Conservation (phyloP, 768 basidiomycete genomes). For the Psilocybe sp. region DNA sequence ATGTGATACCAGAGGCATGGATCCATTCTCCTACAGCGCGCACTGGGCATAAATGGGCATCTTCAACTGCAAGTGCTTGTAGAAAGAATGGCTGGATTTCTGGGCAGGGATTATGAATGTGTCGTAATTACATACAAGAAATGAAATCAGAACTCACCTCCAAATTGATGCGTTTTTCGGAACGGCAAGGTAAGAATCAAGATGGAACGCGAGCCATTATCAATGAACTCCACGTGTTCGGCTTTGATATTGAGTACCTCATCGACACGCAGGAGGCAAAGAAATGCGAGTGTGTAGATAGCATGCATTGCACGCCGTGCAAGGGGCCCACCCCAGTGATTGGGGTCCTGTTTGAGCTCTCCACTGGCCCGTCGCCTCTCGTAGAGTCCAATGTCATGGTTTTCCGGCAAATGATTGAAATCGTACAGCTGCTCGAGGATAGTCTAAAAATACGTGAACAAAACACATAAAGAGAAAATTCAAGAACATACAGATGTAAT, state of each 20-base stretch:
- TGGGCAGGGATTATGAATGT: not conserved
- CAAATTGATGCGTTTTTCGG: slow-evolving; percentile 8
- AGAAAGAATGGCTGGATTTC: slow-evolving; percentile 17
- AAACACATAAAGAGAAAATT: not conserved
- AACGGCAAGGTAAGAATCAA: not conserved
- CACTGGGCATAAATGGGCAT: slow-evolving; percentile 31
- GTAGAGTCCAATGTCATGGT: not conserved
- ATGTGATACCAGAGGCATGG: slow-evolving; percentile 6
- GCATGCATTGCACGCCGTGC: slow-evolving; percentile 22
- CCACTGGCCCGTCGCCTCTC: slow-evolving; percentile 1
- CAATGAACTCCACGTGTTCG: not conserved
- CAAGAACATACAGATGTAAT: slow-evolving; percentile 10
- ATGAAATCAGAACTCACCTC: not conserved
- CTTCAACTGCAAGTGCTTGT: slow-evolving; percentile 15
- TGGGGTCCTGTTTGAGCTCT: slow-evolving; percentile 7
- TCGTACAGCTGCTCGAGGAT: slow-evolving; percentile 12
- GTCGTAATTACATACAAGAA: not conserved
- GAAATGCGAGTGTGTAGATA: slow-evolving; percentile 26
- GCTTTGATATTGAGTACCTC: not conserved
- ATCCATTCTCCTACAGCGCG: slow-evolving; percentile 30
- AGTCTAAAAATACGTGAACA: not conserved
- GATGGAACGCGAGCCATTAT: not conserved
- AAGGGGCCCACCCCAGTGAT: slow-evolving; percentile 26
- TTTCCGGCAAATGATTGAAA: slow-evolving; percentile 9
- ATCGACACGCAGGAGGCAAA: slow-evolving; percentile 2